These are phyloP conservation scores for Iris macrosiphon DNA, from an alignment of 106 monocot genomes.

Conservation along the genomic window DNA sequence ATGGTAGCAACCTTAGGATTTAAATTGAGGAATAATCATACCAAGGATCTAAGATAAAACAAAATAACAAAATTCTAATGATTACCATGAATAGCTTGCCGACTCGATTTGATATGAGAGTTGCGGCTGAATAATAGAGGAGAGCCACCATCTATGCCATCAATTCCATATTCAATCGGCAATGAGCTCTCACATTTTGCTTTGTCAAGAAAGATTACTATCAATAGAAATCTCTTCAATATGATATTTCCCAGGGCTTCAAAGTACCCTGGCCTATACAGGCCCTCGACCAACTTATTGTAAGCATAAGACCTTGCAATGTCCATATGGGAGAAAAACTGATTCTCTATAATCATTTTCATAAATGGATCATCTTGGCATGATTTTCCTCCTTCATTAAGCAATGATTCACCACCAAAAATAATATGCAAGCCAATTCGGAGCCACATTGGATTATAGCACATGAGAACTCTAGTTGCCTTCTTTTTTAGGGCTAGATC, in stretches of 20 bases:
- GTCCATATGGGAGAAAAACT: constrained; percentile 32
- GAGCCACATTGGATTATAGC: constrained; percentile 51
- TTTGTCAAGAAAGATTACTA: constrained; percentile 53
- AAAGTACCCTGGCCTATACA: constrained; percentile 43
- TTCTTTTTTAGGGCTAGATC: constrained; percentile 48
- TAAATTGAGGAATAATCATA: not conserved
- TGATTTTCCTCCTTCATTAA: constrained; percentile 14
- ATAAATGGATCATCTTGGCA: constrained; percentile 27
- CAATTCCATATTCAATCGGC: constrained; percentile 53
- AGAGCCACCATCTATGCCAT: constrained; percentile 65
- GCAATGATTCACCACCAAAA: constrained; percentile 57
- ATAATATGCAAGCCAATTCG: constrained; percentile 54
- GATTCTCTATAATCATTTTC: constrained; percentile 48
- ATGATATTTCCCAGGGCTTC: constrained; percentile 53
- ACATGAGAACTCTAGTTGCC: constrained; percentile 36
- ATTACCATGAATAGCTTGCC: constrained; percentile 44
- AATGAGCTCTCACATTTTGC: constrained; percentile 54
- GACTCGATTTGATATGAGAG: constrained; percentile 49
- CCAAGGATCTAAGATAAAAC: not conserved
- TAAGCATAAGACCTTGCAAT: constrained; percentile 35
- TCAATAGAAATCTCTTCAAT: constrained; percentile 51
- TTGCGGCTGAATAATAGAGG: constrained; percentile 32
- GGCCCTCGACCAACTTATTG: constrained; percentile 47
- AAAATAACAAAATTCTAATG: not conserved
- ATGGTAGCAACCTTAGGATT: not conserved